Conservation (phyloP, 2,329 filamentous ascomycete genomes). For the Alternaria triticimaculans region DNA sequence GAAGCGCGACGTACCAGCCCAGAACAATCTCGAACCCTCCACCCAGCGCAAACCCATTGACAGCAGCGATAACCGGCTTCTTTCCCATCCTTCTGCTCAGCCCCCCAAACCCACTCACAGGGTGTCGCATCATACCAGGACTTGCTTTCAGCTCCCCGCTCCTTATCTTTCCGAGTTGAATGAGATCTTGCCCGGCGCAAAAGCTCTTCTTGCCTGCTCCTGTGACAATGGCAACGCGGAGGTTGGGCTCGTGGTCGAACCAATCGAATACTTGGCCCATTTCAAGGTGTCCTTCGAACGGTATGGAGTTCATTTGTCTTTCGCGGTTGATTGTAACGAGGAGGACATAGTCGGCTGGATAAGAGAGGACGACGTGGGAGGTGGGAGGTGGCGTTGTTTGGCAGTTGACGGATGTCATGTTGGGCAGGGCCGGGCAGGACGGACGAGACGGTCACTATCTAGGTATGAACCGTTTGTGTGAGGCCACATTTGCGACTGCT, state of each 20-base stretch:
- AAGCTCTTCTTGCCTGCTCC: conserved; percentile 62
- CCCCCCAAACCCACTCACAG: conserved; percentile 60
- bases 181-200: conserved; percentile 63
- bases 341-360: conserved; percentile 57
- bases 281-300: conserved; percentile 55
- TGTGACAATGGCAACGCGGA: conserved; percentile 57
- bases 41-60: conserved; percentile 64
- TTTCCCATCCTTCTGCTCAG: conserved; percentile 64
- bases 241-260: conserved; percentile 60
- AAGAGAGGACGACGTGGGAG: conserved; percentile 50
- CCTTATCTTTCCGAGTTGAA: conserved; percentile 50
- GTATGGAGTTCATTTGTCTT: conserved; percentile 55
- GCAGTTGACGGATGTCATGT: conserved; percentile 37
- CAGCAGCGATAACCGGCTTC: conserved; percentile 66
- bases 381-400: conserved; percentile 40
- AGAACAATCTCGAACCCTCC: conserved; percentile 65
- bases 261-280: conserved; percentile 59
- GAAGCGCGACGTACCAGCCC: conserved; percentile 55
- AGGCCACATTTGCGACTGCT: neutral
- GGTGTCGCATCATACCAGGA: conserved; percentile 46
- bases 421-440: neutral
- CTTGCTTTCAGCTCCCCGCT: conserved; percentile 31
- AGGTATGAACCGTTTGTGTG: neutral
- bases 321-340: conserved; percentile 63
- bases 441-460: neutral